Evolutionary conservation across 2,329 filamentous ascomycete species (phyloP).

Genomic region (Aspergillus ochraceus): DNA sequence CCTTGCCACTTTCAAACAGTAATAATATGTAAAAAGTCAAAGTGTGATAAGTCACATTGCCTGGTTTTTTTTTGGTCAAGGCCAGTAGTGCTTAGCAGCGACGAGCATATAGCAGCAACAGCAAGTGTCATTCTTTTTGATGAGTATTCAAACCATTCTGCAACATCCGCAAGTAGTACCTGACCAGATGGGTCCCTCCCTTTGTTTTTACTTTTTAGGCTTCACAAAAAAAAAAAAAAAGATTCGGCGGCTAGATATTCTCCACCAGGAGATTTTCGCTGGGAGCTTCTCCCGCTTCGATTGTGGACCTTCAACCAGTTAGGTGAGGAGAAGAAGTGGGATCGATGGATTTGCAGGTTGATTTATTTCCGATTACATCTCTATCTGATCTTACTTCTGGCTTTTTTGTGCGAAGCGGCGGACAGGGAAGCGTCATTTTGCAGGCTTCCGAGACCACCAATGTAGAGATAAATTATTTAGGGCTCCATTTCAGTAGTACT

Average conservation of each 20-base stretch:
- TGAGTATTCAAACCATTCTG: not conserved
- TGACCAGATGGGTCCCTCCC: constrained; percentile 12
- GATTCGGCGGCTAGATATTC: constrained; percentile 21
- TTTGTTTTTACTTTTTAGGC: constrained; percentile 11
- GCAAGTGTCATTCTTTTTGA: not conserved
- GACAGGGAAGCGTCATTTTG: not conserved
- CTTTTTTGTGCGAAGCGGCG: too few species aligned
- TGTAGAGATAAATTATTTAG: not conserved
- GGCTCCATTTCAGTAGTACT: not conserved
- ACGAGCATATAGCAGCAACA: not conserved
- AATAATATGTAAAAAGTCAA: not conserved
- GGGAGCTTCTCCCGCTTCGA: constrained; percentile 41
- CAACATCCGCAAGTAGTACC: not conserved
- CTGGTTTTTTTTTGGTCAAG: not conserved
- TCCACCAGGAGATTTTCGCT: constrained; percentile 34
- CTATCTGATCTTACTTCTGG: constrained; percentile 15
- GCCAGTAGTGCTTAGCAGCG: not conserved
- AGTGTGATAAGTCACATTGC: constrained; percentile 20
- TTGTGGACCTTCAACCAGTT: constrained; percentile 32
- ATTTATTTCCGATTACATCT: constrained; percentile 5
- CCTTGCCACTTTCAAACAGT: constrained; percentile 12
- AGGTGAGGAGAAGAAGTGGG: constrained; percentile 4
- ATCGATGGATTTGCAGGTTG: constrained; percentile 9
- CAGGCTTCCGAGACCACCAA: not conserved
- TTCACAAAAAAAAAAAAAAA: constrained; percentile 5